Conservation (phyloP, 2,329 filamentous ascomycete genomes). For the Graphilbum ipis-grandicollis region DNA sequence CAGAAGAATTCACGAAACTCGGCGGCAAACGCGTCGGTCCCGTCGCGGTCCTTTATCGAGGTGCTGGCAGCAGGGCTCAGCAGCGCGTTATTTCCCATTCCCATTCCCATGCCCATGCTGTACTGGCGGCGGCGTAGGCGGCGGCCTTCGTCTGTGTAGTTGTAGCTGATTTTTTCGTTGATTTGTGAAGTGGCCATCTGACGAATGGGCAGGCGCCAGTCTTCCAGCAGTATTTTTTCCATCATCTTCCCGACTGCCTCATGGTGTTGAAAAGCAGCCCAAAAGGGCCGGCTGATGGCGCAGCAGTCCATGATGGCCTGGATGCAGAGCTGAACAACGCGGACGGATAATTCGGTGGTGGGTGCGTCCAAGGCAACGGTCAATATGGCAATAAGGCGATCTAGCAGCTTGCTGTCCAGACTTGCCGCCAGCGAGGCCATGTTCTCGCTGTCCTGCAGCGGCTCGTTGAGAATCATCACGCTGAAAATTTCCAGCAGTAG, state of each 20-base stretch:
- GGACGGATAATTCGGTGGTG: background rate
- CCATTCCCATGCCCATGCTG: background rate
- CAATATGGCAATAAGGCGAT: conserved; percentile 16
- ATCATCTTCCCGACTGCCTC: conserved; percentile 13
- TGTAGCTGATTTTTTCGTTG: conserved; percentile 10
- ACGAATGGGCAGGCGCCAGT: conserved; percentile 19
- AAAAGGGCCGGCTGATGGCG: conserved; percentile 19
- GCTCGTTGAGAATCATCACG: conserved; percentile 29
- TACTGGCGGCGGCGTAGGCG: background rate
- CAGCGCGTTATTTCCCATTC: background rate
- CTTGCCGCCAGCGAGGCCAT: background rate
- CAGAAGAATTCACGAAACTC: conserved; percentile 29
- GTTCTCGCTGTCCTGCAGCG: conserved; percentile 7
- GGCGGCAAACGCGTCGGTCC: conserved; percentile 13
- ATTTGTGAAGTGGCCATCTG: conserved; percentile 19
- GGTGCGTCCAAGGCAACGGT: conserved; percentile 6
- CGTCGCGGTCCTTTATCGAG: conserved; percentile 1
- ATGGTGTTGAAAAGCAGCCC: conserved; percentile 19
- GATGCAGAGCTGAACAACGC: conserved; percentile 15
- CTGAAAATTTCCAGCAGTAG: conserved; percentile 40
- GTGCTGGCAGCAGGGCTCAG: conserved; percentile 2
- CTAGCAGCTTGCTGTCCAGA: conserved; percentile 13
- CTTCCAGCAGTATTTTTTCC: conserved; percentile 19
- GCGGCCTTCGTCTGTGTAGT: background rate
- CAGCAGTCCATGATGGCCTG: conserved; percentile 23